Base-by-base conservation (phyloP, 257 asterid genomes). In the Capsicum rhomboideum region DNA sequence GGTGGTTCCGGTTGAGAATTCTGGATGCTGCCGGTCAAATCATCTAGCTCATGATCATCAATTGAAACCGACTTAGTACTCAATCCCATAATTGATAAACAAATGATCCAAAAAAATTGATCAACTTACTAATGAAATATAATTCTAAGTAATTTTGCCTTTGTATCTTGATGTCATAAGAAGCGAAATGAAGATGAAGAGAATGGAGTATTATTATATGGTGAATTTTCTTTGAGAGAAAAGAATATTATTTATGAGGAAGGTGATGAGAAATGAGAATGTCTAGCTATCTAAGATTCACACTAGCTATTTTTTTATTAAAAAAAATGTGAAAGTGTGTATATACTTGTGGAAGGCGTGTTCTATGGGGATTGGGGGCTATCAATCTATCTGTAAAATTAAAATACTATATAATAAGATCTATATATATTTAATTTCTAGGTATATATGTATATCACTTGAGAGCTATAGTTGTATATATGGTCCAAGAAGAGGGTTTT, bases 311-410 rank as follows among this genome's bases (percentile, higher is more conserved):
- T 59, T 82, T 54, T 86, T 46, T 87, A 59, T 79, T 10, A 50
- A 6, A 4, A 10, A 10, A 0, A 37, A 21, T 40, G 42, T 44
- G 58, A 2, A 44, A 46, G 80, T 26, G 80, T 26, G 80, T 75
- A 75, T 75, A 75, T 49, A 75, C 61, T 26, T 77, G 63, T 77
- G 42, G 8, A 77, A 75, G 7, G 61, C 21, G 81, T 77, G 78
- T 28, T 75, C 59, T 49, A 16, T 26, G 40, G 40, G 71, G 44
- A 16, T 26, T 20, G 40, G 71, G 44, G 81, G 10, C 83, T 78
- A 83, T 80, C 85, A 68, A 81, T 92, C 90, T 90, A 80, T 84
- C 87, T 88, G 91, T 87, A 87, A 87, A 83, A 88, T 75, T 61
- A 85, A 86, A 40, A 71, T 84, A 85, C 2, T 29, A 50, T 79